Base-by-base conservation (phyloP, 768 basidiomycete genomes). In the Rhizopogon salebrosus region DNA sequence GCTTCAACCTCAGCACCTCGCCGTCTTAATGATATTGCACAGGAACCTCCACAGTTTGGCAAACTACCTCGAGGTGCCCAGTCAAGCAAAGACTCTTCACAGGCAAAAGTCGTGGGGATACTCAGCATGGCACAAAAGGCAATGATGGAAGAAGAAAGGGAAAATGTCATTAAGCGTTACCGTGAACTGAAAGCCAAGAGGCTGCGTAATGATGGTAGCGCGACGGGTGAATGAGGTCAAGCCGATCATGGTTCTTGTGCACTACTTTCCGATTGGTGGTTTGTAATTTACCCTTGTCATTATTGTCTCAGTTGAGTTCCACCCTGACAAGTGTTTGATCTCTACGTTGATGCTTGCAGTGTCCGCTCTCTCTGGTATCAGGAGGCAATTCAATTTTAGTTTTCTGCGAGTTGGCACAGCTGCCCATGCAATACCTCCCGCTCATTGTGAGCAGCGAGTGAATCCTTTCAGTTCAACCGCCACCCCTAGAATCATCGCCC, bases 131-230 rank as follows among this genome's bases (percentile, higher is more conserved):
- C 85, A 13, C 87, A 90, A 70, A 84, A 81, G 63, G 74, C 75
- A 6, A 82, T 88, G 82, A 82, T 92, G 80, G 87, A 87, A 60
- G 73, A 75, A 49, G 89, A 91, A 65, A 75, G 89, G 56, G 83
- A 87, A 59, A 83, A 78, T 54, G 87, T 71, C 20, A 84, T 92
- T 54, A 69, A 67, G 61, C 74, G 77, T 50, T 91, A 90, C 65
- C 72, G 89, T 54, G 78, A 84, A 66, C 60, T 91, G 66, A 90
- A 85, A 65, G 82, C 78, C 20, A 71, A 63, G 58, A 75, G 72
- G 61, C 51, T 61, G 62, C 60, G 52, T 42, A 57, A 54, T 39
- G 46, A 51, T 51, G 50, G 48, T 43, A 54, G 58, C 41, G 38
- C 34, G 40, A 56, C 51, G 54, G 41, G 51, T 26, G 41, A 31